Evolutionary conservation across 441 rosid genomes (phyloP).

Genomic region (Breynia disticha): DNA sequence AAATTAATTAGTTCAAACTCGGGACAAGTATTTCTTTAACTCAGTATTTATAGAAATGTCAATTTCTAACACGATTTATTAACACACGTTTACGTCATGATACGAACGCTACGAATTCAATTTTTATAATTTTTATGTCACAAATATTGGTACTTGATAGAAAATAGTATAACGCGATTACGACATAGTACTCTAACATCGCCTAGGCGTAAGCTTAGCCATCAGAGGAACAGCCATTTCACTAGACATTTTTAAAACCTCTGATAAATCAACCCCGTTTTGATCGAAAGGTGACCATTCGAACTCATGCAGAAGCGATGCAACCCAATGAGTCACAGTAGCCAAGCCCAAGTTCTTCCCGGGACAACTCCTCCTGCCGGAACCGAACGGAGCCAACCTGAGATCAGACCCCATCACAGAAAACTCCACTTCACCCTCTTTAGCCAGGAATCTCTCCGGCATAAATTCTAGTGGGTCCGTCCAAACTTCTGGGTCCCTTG

Average conservation of each 20-base stretch:
- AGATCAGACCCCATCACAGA: slow-evolving; percentile 41
- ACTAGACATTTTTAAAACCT: slow-evolving; percentile 37
- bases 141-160: too few relatives aligned
- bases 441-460: slow-evolving; percentile 39
- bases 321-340: slow-evolving; percentile 42
- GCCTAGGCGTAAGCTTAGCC: too few relatives aligned
- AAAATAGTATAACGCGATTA: too few relatives aligned
- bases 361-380: slow-evolving; percentile 51
- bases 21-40: too few relatives aligned
- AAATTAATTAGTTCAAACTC: too few relatives aligned
- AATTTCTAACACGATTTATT: too few relatives aligned
- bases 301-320: slow-evolving; percentile 36
- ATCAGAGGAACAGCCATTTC: slow-evolving; percentile 48
- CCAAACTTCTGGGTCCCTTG: slow-evolving; percentile 43
- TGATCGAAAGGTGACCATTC: slow-evolving; percentile 26
- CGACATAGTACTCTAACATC: too few relatives aligned
- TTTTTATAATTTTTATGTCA: too few relatives aligned
- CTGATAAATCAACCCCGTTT: slow-evolving; percentile 34
- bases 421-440: slow-evolving; percentile 22
- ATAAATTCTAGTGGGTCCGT: slow-evolving; percentile 29
- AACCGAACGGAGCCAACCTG: slow-evolving; percentile 56
- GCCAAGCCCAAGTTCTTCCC: slow-evolving; percentile 48
- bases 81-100: too few relatives aligned
- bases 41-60: too few relatives aligned
- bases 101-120: too few relatives aligned